Percentiles rank a stretch among this genome's conserved stretches.
These are phyloP conservation scores for Talaromyces sp. DNA, from an alignment of 2,329 filamentous ascomycete species.

Conservation along the genomic window DNA sequence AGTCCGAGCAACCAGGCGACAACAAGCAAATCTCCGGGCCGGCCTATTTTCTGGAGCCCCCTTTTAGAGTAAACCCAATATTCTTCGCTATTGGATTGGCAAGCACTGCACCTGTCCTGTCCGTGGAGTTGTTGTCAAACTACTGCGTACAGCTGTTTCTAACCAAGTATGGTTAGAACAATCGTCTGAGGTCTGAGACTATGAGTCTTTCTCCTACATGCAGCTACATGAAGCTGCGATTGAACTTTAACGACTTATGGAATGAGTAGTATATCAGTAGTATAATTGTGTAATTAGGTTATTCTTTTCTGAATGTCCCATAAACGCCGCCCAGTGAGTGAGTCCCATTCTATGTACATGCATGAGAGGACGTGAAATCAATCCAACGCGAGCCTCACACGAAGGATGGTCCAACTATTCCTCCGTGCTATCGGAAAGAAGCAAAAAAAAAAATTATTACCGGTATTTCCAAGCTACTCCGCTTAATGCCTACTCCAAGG, in stretches of 20 bases:
- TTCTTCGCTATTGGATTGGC: no score
- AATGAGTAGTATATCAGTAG: background rate
- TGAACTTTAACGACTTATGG: background rate
- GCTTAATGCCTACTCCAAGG: slow-evolving; percentile 53
- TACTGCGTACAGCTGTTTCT: background rate
- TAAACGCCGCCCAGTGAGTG: slow-evolving; percentile 26
- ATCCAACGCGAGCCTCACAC: background rate
- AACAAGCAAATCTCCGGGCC: no score
- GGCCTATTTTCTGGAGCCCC: no score
- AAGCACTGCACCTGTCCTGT: no score
- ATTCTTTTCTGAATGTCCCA: slow-evolving; percentile 17
- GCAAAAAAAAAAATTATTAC: background rate
- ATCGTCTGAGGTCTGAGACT: no score
- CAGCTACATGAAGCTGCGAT: background rate
- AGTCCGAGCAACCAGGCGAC: no score
- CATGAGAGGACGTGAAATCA: background rate
- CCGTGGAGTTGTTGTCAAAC: no score
- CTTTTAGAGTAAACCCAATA: no score
- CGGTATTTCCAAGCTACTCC: background rate
- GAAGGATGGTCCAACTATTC: background rate
- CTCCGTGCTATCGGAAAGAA: background rate
- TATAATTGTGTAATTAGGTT: background rate
- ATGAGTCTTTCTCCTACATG: background rate
- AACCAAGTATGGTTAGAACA: no score
- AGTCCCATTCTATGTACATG: slow-evolving; percentile 31